phyloP scores from a whole-genome alignment of 2,329 filamentous ascomycete species.

The Alternaria angustiovoidea region DNA sequence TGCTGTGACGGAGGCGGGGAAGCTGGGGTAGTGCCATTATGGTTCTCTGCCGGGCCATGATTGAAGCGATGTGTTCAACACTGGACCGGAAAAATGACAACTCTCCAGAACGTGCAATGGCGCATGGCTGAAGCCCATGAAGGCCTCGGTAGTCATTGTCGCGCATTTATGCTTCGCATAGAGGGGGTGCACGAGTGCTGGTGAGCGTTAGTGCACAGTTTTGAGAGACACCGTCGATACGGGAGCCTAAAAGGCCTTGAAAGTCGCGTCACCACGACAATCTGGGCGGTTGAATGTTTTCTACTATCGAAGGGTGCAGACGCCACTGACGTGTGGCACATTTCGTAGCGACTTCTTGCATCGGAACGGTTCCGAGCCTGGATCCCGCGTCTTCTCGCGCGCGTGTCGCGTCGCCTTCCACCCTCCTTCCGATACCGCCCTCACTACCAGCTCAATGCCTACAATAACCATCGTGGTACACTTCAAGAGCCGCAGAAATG shows the following conservation, averaged over 20 bases:
- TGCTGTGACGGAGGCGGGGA: constrained; percentile 21
- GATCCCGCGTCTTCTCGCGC: neutral
- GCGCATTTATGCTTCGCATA: neutral
- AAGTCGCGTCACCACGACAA: neutral
- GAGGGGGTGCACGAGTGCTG: neutral
- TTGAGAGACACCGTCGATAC: neutral
- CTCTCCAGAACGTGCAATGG: neutral
- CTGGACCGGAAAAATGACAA: neutral
- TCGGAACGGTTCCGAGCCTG: constrained; percentile 1
- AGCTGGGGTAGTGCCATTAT: constrained; percentile 10
- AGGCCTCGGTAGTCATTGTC: neutral
- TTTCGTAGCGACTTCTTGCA: neutral
- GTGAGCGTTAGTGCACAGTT: neutral
- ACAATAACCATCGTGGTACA: neutral
- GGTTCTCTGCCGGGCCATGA: neutral
- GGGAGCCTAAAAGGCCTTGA: neutral
- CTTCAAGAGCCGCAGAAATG: neutral
- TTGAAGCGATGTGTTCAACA: neutral
- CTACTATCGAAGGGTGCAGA: neutral
- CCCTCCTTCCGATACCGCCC: neutral
- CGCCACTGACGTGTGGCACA: neutral
- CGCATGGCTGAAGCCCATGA: neutral
- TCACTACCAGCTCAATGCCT: neutral
- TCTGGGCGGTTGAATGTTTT: neutral
- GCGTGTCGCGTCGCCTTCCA: neutral